A percentile compares a stretch with the other conserved stretches of the same genome.
These are phyloP conservation scores for Dendrobium nobile DNA, from an alignment of 106 monocot species.

Conservation along the genomic window DNA sequence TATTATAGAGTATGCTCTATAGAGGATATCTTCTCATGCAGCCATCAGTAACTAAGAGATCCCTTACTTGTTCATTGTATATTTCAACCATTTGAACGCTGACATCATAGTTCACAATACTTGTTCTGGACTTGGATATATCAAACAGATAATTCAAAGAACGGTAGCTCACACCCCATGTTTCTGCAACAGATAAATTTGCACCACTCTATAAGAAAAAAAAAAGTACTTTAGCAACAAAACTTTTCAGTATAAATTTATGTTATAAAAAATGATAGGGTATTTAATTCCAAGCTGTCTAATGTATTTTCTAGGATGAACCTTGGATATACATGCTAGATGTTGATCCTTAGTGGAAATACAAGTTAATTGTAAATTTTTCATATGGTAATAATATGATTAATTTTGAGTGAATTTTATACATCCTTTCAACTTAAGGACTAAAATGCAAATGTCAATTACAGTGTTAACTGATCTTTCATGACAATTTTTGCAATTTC, in stretches of 20 bases:
- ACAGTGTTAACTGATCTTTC: too few species aligned
- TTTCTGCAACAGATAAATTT: constrained; percentile 36
- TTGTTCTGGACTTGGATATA: constrained; percentile 49
- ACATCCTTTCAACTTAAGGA: too few species aligned
- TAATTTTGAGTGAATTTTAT: neutral
- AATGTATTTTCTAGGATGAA: too few species aligned
- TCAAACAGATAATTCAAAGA: constrained; percentile 64
- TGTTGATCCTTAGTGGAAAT: neutral
- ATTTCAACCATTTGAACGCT: constrained; percentile 91
- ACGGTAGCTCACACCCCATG: constrained; percentile 66
- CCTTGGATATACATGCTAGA: too few species aligned
- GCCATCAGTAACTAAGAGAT: constrained; percentile 59
- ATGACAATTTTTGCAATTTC: too few species aligned
- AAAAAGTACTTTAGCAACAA: neutral
- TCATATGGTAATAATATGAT: neutral
- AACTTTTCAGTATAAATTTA: neutral
- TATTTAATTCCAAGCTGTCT: too few species aligned
- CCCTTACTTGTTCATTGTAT: constrained; percentile 82
- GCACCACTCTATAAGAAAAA: constrained; percentile 53
- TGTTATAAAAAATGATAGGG: neutral
- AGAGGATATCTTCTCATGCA: constrained; percentile 65
- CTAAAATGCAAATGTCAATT: too few species aligned
- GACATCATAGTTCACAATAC: constrained; percentile 51
- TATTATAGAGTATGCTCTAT: neutral
- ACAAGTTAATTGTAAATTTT: neutral